Conservation (phyloP, 2,329 filamentous ascomycete species). For the Chaetomiaceae sp. region DNA sequence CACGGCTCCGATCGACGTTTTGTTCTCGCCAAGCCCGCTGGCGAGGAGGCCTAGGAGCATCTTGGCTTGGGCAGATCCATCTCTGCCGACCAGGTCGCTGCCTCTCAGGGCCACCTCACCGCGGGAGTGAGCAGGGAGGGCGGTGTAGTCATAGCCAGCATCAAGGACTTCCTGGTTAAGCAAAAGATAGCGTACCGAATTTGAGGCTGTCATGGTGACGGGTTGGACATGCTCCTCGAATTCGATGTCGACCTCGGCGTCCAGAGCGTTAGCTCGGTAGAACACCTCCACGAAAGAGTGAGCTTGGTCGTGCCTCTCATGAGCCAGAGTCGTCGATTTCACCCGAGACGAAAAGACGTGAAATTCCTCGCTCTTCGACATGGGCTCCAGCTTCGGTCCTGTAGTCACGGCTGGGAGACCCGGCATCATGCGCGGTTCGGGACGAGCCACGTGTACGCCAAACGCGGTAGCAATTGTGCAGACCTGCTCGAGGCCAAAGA, state of each 20-base stretch:
- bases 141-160: conserved; percentile 14
- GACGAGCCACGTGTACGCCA: conserved; percentile 37
- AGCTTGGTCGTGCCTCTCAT: conserved; percentile 36
- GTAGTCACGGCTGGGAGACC: conserved; percentile 35
- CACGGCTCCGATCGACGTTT: conserved; percentile 17
- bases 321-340: conserved; percentile 32
- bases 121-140: conserved; percentile 13
- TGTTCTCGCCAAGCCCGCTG: not conserved
- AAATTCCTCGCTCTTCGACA: conserved; percentile 33
- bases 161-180: conserved; percentile 16
- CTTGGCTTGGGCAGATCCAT: not conserved
- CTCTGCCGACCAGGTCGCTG: conserved; percentile 1
- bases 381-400: conserved; percentile 29
- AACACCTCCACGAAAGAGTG: conserved; percentile 56
- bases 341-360: conserved; percentile 30
- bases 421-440: conserved; percentile 30
- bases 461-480: conserved; percentile 34
- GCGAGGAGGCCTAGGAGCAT: conserved; percentile 15
- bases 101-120: not conserved
- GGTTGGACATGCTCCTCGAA: conserved; percentile 4
- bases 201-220: conserved; percentile 9
- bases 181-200: conserved; percentile 14
- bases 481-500: conserved; percentile 33
- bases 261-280: conserved; percentile 42
- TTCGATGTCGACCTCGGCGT: conserved; percentile 15